Evolutionary conservation across 2,329 filamentous ascomycete genomes (phyloP), one percentile per base, ranked within the genome.

Genomic region (Passalora sequoiae): DNA sequence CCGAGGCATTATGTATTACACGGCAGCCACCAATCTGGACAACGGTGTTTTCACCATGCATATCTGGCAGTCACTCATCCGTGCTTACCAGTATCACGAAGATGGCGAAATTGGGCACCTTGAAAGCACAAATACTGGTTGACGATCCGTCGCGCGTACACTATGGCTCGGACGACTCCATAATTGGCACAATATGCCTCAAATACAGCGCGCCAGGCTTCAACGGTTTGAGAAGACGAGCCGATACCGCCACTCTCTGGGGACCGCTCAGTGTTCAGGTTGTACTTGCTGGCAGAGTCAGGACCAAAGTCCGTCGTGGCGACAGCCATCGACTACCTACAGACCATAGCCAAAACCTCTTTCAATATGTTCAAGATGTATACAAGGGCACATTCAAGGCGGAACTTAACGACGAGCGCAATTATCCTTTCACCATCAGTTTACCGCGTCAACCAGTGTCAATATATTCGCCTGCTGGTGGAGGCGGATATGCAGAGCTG

Each of bases 371-470:
- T 7, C 44, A 46, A 9, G n/a, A 19, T 2, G 43, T 54, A 20
- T 47, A 46, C 35, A 43, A 44, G 12, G 51, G 49, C 4, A 38
- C 44, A n/a, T 52, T 52, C 37, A 43, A 47, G 21, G 46, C 49
- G 8, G 33, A 50, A 15, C 46, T 44, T 6, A 44, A 42, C 21
- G 36, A 43, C 10, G 40, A 39, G 21, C 45, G 42, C 25, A 31
- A 17, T 4, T 49, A 44, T 25, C 44, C 49, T 2, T 54, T 52
- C 27, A 29, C 20, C 7, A 39, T 42, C 20, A 43, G 15, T 9
- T 46, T 54, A 17, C 51, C 51, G 9, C 28, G n/a, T 13, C 21
- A 32, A 9, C 19, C 29, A 25, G 29, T 9, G 10, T 10, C 10
- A 30, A 30, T 15, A 22, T 21, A 15, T 22, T 15, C 27, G n/a